These are phyloP conservation scores for Thelonectria blattea DNA, from an alignment of 2,329 filamentous ascomycete species.

Conservation along the genomic window DNA sequence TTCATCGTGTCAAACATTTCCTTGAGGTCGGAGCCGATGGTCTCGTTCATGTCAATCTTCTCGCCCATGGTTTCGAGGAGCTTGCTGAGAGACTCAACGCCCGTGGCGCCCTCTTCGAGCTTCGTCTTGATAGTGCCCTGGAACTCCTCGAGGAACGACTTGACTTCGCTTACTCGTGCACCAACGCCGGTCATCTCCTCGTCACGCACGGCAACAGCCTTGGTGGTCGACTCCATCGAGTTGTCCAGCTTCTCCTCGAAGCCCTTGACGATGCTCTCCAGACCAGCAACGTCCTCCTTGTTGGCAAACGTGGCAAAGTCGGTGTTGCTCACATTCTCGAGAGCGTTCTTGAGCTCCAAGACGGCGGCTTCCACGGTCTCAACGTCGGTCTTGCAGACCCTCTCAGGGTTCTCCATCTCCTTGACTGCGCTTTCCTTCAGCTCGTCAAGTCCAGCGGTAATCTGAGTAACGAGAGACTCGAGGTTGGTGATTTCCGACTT, in stretches of 20 bases:
- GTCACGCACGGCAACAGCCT: conserved; percentile 83
- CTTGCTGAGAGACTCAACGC: conserved; percentile 75
- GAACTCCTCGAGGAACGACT: conserved; percentile 77
- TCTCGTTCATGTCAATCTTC: conserved; percentile 63
- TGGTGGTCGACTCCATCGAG: conserved; percentile 75
- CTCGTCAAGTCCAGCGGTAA: conserved; percentile 78
- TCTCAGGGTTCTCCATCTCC: conserved; percentile 63
- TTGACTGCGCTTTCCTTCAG: conserved; percentile 64
- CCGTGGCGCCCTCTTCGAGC: conserved; percentile 75
- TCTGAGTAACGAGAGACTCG: conserved; percentile 78
- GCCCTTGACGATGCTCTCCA: conserved; percentile 73
- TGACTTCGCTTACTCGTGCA: conserved; percentile 80
- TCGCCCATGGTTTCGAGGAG: conserved; percentile 71
- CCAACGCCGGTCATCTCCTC: conserved; percentile 80
- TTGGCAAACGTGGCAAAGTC: conserved; percentile 74
- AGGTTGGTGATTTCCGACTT: conserved; percentile 81
- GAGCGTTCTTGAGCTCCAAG: conserved; percentile 80
- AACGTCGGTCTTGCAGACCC: conserved; percentile 80
- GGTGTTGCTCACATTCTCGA: conserved; percentile 73
- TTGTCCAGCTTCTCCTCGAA: conserved; percentile 71
- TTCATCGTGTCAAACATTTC: conserved; percentile 79
- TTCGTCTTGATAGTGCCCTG: conserved; percentile 78
- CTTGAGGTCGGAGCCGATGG: conserved; percentile 67
- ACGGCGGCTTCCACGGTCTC: conserved; percentile 82
- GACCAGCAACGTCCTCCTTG: conserved; percentile 72